Evolutionary conservation across 1,284 basidiomycete genomes (phyloP).

Genomic region (Moniliophthora roreri): DNA sequence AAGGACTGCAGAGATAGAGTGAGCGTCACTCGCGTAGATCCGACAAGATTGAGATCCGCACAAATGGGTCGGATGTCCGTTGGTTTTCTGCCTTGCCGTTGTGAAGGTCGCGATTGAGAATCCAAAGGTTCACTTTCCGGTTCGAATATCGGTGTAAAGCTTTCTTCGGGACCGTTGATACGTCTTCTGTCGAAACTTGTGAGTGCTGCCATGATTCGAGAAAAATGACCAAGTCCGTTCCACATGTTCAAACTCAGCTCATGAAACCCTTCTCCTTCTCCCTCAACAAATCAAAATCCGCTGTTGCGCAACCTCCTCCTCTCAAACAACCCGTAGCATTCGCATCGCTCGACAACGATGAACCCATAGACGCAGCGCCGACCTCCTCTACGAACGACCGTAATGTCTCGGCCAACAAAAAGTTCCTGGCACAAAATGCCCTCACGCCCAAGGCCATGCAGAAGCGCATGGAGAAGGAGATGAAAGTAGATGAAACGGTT

Average conservation of each 20-base stretch:
- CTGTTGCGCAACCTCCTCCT: conserved; percentile 50
- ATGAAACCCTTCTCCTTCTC: conserved; percentile 82
- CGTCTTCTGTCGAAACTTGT: conserved; percentile 79
- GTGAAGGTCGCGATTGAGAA: conserved; percentile 21
- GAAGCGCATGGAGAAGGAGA: conserved; percentile 75
- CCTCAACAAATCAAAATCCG: conserved; percentile 58
- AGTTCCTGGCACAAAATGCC: conserved; percentile 56
- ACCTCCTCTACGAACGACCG: conserved; percentile 34
- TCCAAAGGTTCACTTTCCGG: conserved; percentile 32
- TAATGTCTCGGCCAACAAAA: conserved; percentile 47
- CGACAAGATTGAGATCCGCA: conserved; percentile 37
- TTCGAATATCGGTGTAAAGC: conserved; percentile 63
- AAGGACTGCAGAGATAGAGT: conserved; percentile 59
- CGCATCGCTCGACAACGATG: conserved; percentile 62
- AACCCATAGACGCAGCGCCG: conserved; percentile 48
- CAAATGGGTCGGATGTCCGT: conserved; percentile 83
- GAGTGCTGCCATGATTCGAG: conserved; percentile 29
- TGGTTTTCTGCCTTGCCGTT: conserved; percentile 49
- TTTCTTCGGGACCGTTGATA: conserved; percentile 87
- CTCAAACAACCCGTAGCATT: conserved; percentile 65
- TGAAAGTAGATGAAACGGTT: conserved; percentile 78
- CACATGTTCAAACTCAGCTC: conserved; percentile 9
- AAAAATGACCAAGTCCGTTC: background rate
- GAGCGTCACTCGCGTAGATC: background rate
- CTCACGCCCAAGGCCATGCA: conserved; percentile 57